Base-by-base conservation (phyloP, 345 rosid species). In the Gossypium australe region DNA sequence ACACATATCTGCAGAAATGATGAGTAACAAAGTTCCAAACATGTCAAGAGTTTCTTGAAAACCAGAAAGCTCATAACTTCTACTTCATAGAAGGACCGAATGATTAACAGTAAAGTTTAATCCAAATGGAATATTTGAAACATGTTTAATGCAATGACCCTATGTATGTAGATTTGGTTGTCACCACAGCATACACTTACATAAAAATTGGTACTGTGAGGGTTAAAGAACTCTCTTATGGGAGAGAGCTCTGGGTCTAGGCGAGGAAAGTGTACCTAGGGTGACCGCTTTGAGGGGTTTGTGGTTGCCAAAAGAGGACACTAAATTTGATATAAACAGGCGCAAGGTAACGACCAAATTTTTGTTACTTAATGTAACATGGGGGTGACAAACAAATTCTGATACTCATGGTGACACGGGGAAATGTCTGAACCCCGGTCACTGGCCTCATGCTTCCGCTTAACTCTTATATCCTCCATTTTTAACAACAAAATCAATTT, bases 1-100 rank as follows among this genome's bases (percentile, higher is more conserved):
- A 69, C 34, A 25, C 71, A 72, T 68, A 27, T 51, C 87, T 84
- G 81, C 41, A 17, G 38, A 70, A 76, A 80, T 55, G 41, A 75
- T 47, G 61, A 55, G 22, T 53, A 71, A 34, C 62, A 53, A 53
- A 9, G 47, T 17, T 34, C 7, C 72, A 49, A 48, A 13, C 14
- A 51, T n/a, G 2, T 4, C 17, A n/a, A 53, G 11, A 1, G 49
- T 55, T 27, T 49, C 17, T 9, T 34, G 12, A 25, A 70, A 34
- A 53, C 25, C 56, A 11, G 22, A 49, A 3, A 47, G 56, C 38
- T 20, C 53, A 7, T 9, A 49, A 68, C 20, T 66, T 48, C 72
- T 34, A 67, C n/a, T 68, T 24, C 18, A 47, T 2, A 48, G 56
- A 48, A 48, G 57, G 72, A 49, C 29, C 20, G 7, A 11, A 3